Evolutionary conservation across 192 early-diverging fungal genomes (phyloP), one percentile per base, ranked within the genome.

Genomic region (Linnemannia zychae): DNA sequence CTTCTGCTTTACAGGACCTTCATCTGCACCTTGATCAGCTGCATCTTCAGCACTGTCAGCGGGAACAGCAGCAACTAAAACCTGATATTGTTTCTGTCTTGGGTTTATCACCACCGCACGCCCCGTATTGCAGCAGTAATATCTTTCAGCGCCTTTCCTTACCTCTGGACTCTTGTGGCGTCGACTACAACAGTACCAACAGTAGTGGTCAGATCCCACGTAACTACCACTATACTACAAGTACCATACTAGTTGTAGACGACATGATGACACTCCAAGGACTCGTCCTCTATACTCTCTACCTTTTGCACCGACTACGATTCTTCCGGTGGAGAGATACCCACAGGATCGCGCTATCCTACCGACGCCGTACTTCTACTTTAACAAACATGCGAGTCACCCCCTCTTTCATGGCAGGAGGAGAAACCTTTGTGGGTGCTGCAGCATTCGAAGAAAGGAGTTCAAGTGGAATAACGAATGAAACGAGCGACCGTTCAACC

Each of bases 191-290:
- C 57, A 63, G 28, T 22, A 31, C n/a, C n/a, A n/a, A 0, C 52
- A n/a, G 57, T 3, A 31, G 31, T 63, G 57, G 57, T 31, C 57
- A 63, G 28, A n/a, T 13, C 57, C 57, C 28, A 12, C 24, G 57
- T 63, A n/a, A 31, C n/a, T 13, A 31, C 24, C 57, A 63, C 57
- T 13, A n/a, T 31, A 63, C 28, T 13, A 63, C 24, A 0, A 63
- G 57, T 3, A 49, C 77, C 69, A 71, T 63, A 36, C 33, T 76
- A 47, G 50, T 73, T n/a, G 24, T 84, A 16, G 83, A 85, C 60
- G 83, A 85, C 60, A 13, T 79, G 12, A 79, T 74, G 28, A 79
- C 83, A 3, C 36, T 79, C 36, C 77, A 85, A 36, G 83, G 83
- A 20, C 53, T 85, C 3, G 7, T 78, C n/a, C 77, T 85, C 33